Base-by-base conservation (phyloP, 2,329 filamentous ascomycete species). In the Byssochlamys sp. region DNA sequence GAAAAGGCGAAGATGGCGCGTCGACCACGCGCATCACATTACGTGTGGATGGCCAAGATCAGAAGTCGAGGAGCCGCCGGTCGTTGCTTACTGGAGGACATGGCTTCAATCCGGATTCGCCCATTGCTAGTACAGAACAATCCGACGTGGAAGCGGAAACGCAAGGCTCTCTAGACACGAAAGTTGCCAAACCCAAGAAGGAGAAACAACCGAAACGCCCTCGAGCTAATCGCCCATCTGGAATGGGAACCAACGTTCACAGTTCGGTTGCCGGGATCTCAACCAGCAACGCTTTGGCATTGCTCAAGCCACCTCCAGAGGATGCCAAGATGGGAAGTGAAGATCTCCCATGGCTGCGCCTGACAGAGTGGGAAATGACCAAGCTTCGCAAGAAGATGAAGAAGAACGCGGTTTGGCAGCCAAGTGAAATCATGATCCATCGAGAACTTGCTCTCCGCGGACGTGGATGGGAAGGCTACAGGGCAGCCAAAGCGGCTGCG, bases 351-450 rank as follows among this genome's bases (percentile, higher is more conserved):
- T 87, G 84, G 84, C 75, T 83, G 64, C 81, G 83, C 58, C 72
- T 87, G 60, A 86, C 84, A 2, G 84, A 86, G 62, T 87, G 80
- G 74, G 84, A 87, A 65, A 84, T 87, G 83, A 84, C 83, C 4
- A 83, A 81, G 55, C 70, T 87, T 26, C 78, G 84, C 55, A 86
- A 86, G 70, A 80, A 82, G 62, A 87, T 87, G 84, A 87, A 87
- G 75, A 87, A 87, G 75, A 87, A 87, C 61, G 82, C 83, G 4
- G 79, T 84, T n/a, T 87, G 84, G 84, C 80, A 82, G 51, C 84
- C 84, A 0, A 86, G 83, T 61, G 81, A 84, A 59, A 83, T 84
- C 10, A 87, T 87, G 84, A 84, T 86, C 52, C 77, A 82, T 57
- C 80, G 84, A 31, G 83, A 86, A 69, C 75, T 87, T n/a, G 79